Evolutionary conservation across 2,329 filamentous ascomycete species (phyloP).

Genomic region (Tolypocladium paradoxum): DNA sequence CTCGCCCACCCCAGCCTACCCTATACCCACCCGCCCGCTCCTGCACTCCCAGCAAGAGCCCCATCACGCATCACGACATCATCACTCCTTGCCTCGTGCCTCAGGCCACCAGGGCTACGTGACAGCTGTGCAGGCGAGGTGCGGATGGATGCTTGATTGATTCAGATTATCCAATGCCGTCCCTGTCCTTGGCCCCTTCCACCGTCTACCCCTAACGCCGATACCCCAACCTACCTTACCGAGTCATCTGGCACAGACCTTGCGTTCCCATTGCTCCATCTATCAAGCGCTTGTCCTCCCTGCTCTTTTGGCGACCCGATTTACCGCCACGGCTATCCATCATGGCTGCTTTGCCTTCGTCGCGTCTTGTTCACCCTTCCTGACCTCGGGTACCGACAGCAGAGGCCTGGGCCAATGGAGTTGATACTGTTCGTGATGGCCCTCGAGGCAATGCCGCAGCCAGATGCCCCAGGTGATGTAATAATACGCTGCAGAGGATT

Average conservation of each 20-base stretch:
- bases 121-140: not conserved
- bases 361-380: conserved; percentile 15
- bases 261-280: not conserved
- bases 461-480: conserved; percentile 79
- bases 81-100: no score
- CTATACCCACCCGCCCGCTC: not conserved
- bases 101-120: no score
- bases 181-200: not conserved
- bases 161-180: not conserved
- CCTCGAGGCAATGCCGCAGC: conserved; percentile 67
- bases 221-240: not conserved
- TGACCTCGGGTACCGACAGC: conserved; percentile 39
- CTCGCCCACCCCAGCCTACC: not conserved
- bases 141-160: not conserved
- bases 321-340: not conserved
- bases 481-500: conserved; percentile 50
- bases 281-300: not conserved
- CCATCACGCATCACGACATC: not conserved
- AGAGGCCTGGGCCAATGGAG: conserved; percentile 57
- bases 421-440: conserved; percentile 58
- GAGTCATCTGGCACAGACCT: not conserved
- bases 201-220: not conserved
- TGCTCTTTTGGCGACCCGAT: not conserved
- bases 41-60: not conserved
- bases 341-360: conserved; percentile 13